Conservation (phyloP, 1,284 basidiomycete species). For the Cerrena zonata region DNA sequence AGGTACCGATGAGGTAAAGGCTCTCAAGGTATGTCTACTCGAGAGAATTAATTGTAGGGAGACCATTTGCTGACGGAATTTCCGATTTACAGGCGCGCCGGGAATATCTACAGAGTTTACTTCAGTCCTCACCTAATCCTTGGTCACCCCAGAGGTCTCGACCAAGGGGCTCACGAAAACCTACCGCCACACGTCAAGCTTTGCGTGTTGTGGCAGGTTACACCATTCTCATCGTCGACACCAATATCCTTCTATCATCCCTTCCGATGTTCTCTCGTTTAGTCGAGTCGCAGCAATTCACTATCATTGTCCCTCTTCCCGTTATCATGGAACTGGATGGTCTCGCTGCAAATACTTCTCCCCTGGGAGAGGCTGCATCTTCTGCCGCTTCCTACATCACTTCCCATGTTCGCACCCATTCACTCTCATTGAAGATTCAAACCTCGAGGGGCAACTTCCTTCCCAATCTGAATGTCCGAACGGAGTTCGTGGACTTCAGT, state of each 20-base stretch:
- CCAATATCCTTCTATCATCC: slow-evolving; percentile 85
- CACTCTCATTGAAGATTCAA: slow-evolving; percentile 83
- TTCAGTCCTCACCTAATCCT: slow-evolving; percentile 39
- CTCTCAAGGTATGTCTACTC: slow-evolving; percentile 56
- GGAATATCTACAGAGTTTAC: slow-evolving; percentile 55
- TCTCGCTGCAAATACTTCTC: slow-evolving; percentile 61
- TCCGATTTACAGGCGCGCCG: slow-evolving; percentile 51
- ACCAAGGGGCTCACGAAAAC: slow-evolving; percentile 30
- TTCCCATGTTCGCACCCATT: slow-evolving; percentile 69
- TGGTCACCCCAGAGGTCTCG: slow-evolving; percentile 28
- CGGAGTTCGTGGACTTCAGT: slow-evolving; percentile 78
- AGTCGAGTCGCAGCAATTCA: slow-evolving; percentile 81
- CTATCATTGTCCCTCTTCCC: slow-evolving; percentile 83
- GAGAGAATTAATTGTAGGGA: slow-evolving; percentile 9
- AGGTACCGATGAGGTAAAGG: slow-evolving; percentile 70
- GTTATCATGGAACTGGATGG: slow-evolving; percentile 97
- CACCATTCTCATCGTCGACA: slow-evolving; percentile 87
- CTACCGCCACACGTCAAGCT: slow-evolving; percentile 30
- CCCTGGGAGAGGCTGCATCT: slow-evolving; percentile 66
- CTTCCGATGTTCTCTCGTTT: slow-evolving; percentile 68
- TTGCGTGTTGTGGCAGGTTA: slow-evolving; percentile 78
- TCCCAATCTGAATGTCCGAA: slow-evolving; percentile 74
- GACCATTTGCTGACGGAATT: slow-evolving; percentile 6
- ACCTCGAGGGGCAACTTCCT: slow-evolving; percentile 94
- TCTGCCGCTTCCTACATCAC: slow-evolving; percentile 73